A percentile compares a stretch with the other conserved stretches of the same genome.
Evolutionary conservation across 2,329 filamentous ascomycete genomes (phyloP).

Genomic region (Sphaerulina vaccinii): DNA sequence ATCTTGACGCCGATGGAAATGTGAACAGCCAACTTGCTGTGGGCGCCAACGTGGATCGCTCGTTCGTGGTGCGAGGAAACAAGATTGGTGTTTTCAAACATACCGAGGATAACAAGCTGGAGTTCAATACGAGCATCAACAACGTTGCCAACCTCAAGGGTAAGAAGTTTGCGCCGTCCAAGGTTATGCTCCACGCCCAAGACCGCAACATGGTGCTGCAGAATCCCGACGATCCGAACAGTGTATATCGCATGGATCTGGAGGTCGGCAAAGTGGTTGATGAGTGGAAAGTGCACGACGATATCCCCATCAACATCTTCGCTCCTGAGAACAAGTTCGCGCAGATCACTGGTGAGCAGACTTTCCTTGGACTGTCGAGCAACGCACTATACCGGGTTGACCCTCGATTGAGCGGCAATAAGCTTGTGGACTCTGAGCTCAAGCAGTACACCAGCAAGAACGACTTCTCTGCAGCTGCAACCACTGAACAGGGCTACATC

Average conservation of each 20-base stretch:
- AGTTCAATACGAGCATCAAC: conserved; percentile 96
- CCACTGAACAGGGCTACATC: conserved; percentile 94
- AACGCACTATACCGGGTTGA: conserved; percentile 94
- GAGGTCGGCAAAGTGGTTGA: conserved; percentile 98
- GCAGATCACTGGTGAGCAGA: conserved; percentile 93
- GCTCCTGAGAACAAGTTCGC: conserved; percentile 96
- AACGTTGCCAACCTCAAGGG: conserved; percentile 88
- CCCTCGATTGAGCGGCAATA: conserved; percentile 83
- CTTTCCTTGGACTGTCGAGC: conserved; percentile 87
- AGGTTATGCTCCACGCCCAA: conserved; percentile 92
- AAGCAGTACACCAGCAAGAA: conserved; percentile 98
- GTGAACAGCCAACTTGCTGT: conserved; percentile 93
- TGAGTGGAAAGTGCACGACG: conserved; percentile 97
- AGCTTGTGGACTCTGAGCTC: conserved; percentile 86
- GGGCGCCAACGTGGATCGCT: conserved; percentile 94
- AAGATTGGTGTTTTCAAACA: conserved; percentile 99
- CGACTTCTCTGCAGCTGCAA: conserved; percentile 90
- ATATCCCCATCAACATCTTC: conserved; percentile 89
- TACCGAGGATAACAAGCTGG: conserved; percentile 83
- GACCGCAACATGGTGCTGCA: conserved; percentile 89
- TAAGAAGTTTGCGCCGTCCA: conserved; percentile 87
- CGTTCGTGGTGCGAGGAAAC: conserved; percentile 92
- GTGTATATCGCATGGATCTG: conserved; percentile 93
- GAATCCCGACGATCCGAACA: conserved; percentile 78
- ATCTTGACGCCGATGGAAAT: conserved; percentile 70